Evolutionary conservation across 2,329 filamentous ascomycete genomes (phyloP), one percentile per base, ranked within the genome.

Genomic region (Scedosporium boydii): DNA sequence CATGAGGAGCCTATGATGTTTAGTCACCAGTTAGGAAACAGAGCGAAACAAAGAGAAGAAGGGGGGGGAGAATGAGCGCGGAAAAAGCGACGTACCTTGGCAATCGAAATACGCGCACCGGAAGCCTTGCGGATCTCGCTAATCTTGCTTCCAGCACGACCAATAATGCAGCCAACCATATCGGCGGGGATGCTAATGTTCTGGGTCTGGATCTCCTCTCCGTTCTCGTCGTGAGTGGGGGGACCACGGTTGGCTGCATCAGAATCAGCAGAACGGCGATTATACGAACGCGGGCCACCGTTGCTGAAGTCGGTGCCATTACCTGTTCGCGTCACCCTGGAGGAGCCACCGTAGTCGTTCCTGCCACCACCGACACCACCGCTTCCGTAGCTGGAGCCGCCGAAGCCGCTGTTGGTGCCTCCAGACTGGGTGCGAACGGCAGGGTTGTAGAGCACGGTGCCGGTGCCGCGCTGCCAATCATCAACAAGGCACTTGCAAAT

Each of bases 111-210:
- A 71, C 93, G 90, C 65, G 95, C 95, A 64, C 93, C 93, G 62
- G 95, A 99, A 65, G 88, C 93, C 82, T 96, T 96, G 76, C 95
- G 90, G 70, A 99, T 99, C 79, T 99, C 95, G 75, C 91, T 97
- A 73, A 99, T 99, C 85, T 99, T 99, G 81, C 85, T 93, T 67
- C 95, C 95, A 62, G 84, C 91, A 67, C 93, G 89, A 68, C 95
- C 95, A 74, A 99, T 99, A 78, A 99, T 99, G 79, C 95, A 99
- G 68, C 95, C 95, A 75, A 99, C 95, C 95, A 99, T 99, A 80
- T 99, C 95, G 58, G 95, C 93, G 27, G 95, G 95, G 71, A 99
- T 99, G 81, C 92, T 97, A 78, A 99, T 99, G 79, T 99, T 99
- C 74, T 99, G 95, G 1, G 95, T 99, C 76, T 97, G 93, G 65